A percentile compares a stretch with the other conserved stretches of the same genome.
Evolutionary conservation across 257 asterid genomes (phyloP).

Genomic region (Solanum bulbocastanum): DNA sequence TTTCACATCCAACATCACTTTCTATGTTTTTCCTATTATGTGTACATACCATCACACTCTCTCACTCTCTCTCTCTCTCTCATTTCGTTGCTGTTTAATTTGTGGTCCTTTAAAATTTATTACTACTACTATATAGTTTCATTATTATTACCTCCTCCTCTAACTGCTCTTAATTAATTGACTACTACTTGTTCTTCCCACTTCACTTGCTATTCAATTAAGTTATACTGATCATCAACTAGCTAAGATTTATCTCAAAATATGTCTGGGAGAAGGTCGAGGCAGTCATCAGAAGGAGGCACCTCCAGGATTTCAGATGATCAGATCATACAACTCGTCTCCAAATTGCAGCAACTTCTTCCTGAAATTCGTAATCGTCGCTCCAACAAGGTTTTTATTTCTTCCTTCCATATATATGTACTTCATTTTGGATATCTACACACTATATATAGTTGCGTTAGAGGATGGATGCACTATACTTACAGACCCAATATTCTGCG

Average conservation of each 20-base stretch:
- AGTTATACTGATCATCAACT: not conserved
- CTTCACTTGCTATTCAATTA: not conserved
- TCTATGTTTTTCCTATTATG: not conserved
- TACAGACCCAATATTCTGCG: too few species aligned
- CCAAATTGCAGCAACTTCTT: conserved; percentile 61
- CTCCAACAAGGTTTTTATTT: conserved; percentile 31
- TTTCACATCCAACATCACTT: conserved; percentile 22
- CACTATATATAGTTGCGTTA: too few species aligned
- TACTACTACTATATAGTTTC: not conserved
- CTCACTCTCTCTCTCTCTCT: not conserved
- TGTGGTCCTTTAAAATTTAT: conserved; percentile 12
- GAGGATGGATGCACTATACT: too few species aligned
- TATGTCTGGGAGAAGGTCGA: conserved; percentile 64
- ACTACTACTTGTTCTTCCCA: not conserved
- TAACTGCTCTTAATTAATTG: not conserved
- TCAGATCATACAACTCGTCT: conserved; percentile 55
- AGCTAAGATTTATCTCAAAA: not conserved
- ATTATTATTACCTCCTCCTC: not conserved
- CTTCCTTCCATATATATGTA: not conserved
- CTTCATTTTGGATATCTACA: not conserved
- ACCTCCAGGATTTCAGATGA: conserved; percentile 52
- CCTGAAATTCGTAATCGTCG: conserved; percentile 67
- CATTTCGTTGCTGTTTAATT: not conserved
- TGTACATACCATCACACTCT: not conserved
- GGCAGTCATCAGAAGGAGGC: conserved; percentile 24